Percentiles rank a stretch among this genome's conserved stretches.
Evolutionary conservation across 345 rosid species (phyloP).

Genomic region (Nasturtium officinale): DNA sequence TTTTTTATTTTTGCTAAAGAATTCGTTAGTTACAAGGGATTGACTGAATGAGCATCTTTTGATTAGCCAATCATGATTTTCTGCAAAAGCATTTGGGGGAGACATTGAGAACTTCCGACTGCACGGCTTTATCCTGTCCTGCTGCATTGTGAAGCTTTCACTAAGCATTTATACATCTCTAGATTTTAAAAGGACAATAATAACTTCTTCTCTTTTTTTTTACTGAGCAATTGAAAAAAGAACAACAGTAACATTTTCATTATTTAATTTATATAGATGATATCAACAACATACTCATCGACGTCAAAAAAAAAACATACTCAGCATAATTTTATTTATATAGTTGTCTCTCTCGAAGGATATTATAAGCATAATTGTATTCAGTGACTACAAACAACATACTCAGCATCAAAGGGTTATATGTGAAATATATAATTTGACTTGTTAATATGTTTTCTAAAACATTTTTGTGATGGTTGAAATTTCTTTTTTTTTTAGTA

Average conservation of each 20-base stretch:
- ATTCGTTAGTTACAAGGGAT: not conserved
- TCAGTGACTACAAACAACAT: not conserved
- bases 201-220: not conserved
- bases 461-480: not conserved
- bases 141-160: not conserved
- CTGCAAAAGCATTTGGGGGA: conserved; percentile 20
- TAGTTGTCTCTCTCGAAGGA: not conserved
- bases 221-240: not conserved
- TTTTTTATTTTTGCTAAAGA: too few relatives aligned
- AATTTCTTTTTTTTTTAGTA: not conserved
- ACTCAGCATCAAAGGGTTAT: not conserved
- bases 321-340: too few relatives aligned
- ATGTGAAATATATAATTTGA: not conserved
- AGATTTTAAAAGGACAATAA: not conserved
- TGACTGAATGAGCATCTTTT: conserved; percentile 24
- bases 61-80: conserved; percentile 23
- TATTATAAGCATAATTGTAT: not conserved
- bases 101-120: conserved; percentile 23
- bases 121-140: conserved; percentile 20
- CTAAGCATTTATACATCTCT: not conserved
- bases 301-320: too few relatives aligned
- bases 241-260: not conserved
- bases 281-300: not conserved
- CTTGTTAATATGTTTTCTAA: not conserved
- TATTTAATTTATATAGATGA: not conserved